Evolutionary conservation across 768 basidiomycete species (phyloP).

Genomic region (Naematelia aurantialba): DNA sequence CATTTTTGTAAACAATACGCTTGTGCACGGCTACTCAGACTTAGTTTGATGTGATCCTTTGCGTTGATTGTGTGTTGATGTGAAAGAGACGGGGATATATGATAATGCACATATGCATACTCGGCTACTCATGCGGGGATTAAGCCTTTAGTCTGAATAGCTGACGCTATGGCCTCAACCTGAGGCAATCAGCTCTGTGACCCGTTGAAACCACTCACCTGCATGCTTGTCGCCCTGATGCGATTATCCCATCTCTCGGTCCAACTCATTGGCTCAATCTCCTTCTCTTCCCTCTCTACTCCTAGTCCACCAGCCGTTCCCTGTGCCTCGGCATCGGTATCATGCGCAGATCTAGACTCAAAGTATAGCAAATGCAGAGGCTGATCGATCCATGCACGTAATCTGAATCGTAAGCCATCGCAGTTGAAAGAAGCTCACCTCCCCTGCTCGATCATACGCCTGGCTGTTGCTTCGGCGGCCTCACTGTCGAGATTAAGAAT

Average conservation of each 20-base stretch:
- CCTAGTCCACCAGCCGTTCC: slow-evolving; percentile 92
- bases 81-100: not conserved
- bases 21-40: too few relatives aligned
- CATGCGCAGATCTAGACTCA: slow-evolving; percentile 63
- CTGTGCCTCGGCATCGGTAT: slow-evolving; percentile 80
- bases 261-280: slow-evolving; percentile 72
- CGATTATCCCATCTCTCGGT: slow-evolving; percentile 96
- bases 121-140: not conserved
- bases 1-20: too few relatives aligned
- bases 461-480: not conserved
- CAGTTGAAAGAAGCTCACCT: slow-evolving; percentile 52
- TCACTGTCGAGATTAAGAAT: slow-evolving; percentile 72
- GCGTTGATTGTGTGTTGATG: not conserved
- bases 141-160: not conserved
- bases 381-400: slow-evolving; percentile 92
- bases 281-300: slow-evolving; percentile 75
- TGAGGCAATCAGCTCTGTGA: not conserved
- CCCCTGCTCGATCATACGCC: slow-evolving; percentile 92
- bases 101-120: not conserved
- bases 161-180: too few relatives aligned
- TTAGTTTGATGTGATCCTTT: too few relatives aligned
- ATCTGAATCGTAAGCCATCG: slow-evolving; percentile 29
- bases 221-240: slow-evolving; percentile 80
- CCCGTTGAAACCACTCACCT: slow-evolving; percentile 54
- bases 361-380: slow-evolving; percentile 93